These are phyloP conservation scores for Tetrahymena malaccensis DNA, from an alignment of 73 alveolate genomes.

Conservation along the genomic window DNA sequence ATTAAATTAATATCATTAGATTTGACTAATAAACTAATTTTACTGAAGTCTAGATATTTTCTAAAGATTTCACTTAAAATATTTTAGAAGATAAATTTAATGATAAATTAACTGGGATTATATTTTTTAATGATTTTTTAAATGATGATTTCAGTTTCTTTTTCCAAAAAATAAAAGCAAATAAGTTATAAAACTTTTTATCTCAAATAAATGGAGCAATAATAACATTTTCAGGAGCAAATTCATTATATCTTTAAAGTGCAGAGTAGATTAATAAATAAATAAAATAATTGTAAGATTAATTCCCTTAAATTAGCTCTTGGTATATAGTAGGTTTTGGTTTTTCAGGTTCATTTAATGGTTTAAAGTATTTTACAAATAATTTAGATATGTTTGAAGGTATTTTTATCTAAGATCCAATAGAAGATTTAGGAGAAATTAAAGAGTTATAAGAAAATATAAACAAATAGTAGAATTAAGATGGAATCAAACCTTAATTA, in stretches of 20 bases:
- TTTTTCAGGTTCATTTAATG: not conserved
- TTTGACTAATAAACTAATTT: not conserved
- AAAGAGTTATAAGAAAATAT: not conserved
- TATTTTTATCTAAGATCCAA: not conserved
- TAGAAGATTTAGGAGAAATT: not conserved
- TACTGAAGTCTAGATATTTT: not conserved
- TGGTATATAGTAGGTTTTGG: not conserved
- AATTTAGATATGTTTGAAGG: not conserved
- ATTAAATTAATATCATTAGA: too few species aligned
- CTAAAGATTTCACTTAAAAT: not conserved
- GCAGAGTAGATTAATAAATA: not conserved
- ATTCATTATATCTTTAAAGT: not conserved
- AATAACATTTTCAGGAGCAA: not conserved
- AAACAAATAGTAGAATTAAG: not conserved
- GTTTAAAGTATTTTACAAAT: not conserved
- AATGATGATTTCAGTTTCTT: not conserved
- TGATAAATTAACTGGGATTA: not conserved
- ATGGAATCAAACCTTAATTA: not conserved
- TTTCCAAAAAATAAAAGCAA: not conserved
- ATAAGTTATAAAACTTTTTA: not conserved
- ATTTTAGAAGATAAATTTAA: not conserved
- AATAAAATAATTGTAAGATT: not conserved
- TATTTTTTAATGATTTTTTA: not conserved
- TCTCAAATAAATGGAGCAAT: not conserved
- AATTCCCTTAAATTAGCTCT: not conserved